These are phyloP conservation scores for sunflower (Helianthus annuus) DNA, from an alignment of 129 eudicot species.

Conservation along the genomic window DNA sequence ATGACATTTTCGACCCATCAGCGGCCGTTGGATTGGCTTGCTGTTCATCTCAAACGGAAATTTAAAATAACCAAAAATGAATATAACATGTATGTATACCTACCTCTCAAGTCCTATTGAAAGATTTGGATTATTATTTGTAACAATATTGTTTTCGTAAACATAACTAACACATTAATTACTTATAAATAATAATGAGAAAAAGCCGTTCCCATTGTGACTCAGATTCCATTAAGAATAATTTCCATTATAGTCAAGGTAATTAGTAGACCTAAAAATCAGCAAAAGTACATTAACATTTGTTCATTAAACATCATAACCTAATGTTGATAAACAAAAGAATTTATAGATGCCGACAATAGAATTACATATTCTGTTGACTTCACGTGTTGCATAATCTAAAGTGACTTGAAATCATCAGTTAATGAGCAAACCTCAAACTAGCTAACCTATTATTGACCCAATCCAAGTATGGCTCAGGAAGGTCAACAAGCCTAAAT, in stretches of 20 bases:
- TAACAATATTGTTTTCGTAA: not conserved
- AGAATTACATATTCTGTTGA: not conserved
- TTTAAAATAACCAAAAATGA: not conserved
- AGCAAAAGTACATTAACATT: not conserved
- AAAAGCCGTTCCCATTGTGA: not conserved
- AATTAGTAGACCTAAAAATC: not conserved
- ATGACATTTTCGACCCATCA: not conserved
- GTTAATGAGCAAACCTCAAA: not conserved
- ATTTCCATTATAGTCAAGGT: not conserved
- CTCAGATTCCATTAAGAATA: not conserved
- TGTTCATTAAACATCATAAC: not conserved
- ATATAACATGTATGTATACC: not conserved
- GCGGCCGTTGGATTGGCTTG: not conserved
- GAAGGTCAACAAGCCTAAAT: not conserved
- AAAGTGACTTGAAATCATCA: not conserved
- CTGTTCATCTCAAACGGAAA: not conserved
- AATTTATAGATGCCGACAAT: not conserved
- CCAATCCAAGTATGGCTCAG: not conserved
- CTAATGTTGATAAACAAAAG: not conserved
- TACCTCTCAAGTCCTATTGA: not conserved
- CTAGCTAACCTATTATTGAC: not conserved
- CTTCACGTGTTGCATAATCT: not conserved
- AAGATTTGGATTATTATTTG: not conserved
- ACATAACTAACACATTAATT: not conserved
- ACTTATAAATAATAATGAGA: not conserved